phyloP scores from a whole-genome alignment of 2,329 filamentous ascomycete species.

The Colletotrichum tamarilloi region DNA sequence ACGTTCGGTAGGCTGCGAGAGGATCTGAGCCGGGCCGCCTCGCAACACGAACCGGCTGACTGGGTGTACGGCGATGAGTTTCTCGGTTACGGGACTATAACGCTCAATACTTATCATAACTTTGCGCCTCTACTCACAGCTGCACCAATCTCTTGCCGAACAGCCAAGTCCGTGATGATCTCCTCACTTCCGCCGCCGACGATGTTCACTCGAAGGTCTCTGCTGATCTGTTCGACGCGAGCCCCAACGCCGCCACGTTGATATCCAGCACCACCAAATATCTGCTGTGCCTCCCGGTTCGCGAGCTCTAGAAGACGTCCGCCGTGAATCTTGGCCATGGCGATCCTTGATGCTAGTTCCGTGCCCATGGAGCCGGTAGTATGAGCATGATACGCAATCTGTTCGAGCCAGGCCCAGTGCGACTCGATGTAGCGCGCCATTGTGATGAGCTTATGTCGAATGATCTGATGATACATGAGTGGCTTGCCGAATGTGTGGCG shows the following conservation, averaged over 20 bases:
- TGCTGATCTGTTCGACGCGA: conserved; percentile 63
- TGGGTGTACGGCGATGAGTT: neutral
- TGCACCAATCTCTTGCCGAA: conserved; percentile 53
- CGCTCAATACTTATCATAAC: neutral
- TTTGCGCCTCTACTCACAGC: neutral
- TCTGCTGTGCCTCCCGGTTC: conserved; percentile 63
- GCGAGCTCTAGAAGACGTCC: conserved; percentile 61
- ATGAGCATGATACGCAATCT: conserved; percentile 66
- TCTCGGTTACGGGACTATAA: too few species aligned
- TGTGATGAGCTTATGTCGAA: conserved; percentile 67
- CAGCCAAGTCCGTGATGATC: conserved; percentile 61
- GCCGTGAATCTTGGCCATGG: conserved; percentile 57
- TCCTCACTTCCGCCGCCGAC: conserved; percentile 66
- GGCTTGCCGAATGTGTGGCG: conserved; percentile 69
- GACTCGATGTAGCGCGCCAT: conserved; percentile 69
- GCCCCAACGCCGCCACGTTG: conserved; percentile 54
- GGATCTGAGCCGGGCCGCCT: neutral
- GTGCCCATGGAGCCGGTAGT: conserved; percentile 34
- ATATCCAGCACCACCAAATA: conserved; percentile 64
- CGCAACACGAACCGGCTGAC: neutral
- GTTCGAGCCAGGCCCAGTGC: conserved; percentile 70
- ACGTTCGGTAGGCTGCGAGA: neutral
- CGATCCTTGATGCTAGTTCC: conserved; percentile 45
- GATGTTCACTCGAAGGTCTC: conserved; percentile 62
- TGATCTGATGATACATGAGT: conserved; percentile 68